These are phyloP conservation scores for Suillus discolor DNA, from an alignment of 768 basidiomycete species.

Conservation along the genomic window DNA sequence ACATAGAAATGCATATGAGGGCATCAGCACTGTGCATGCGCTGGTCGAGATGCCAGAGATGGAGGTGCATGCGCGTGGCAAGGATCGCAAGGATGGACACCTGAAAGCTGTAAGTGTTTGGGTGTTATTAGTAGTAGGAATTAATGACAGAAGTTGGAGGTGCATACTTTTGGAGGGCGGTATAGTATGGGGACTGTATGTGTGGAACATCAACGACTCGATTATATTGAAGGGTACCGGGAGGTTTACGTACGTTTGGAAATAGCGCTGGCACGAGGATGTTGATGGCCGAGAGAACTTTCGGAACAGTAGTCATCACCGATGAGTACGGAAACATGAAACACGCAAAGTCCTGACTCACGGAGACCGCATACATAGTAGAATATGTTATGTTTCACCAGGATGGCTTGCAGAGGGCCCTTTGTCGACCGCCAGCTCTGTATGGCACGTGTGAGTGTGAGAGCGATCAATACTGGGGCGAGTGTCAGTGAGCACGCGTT, in stretches of 20 bases:
- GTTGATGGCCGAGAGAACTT: background rate
- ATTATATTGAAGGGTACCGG: background rate
- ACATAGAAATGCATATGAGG: background rate
- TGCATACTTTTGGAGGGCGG: background rate
- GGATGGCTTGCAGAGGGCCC: background rate
- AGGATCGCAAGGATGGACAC: background rate
- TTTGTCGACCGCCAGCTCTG: background rate
- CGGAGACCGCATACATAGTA: background rate
- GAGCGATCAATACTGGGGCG: background rate
- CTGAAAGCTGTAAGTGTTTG: background rate
- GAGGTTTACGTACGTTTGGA: background rate
- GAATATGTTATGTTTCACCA: background rate
- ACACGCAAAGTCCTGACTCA: background rate
- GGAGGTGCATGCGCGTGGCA: background rate
- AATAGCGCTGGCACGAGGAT: background rate
- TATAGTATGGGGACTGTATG: background rate
- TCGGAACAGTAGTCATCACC: background rate
- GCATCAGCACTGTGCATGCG: background rate
- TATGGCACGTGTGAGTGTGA: background rate
- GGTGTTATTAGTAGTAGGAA: background rate
- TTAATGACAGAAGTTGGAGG: background rate
- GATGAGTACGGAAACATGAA: background rate
- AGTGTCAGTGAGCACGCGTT: background rate
- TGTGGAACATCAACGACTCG: background rate
- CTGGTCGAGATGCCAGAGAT: background rate